These are phyloP conservation scores for Clathrospora elynae DNA, from an alignment of 2,329 filamentous ascomycete genomes.

Conservation along the genomic window DNA sequence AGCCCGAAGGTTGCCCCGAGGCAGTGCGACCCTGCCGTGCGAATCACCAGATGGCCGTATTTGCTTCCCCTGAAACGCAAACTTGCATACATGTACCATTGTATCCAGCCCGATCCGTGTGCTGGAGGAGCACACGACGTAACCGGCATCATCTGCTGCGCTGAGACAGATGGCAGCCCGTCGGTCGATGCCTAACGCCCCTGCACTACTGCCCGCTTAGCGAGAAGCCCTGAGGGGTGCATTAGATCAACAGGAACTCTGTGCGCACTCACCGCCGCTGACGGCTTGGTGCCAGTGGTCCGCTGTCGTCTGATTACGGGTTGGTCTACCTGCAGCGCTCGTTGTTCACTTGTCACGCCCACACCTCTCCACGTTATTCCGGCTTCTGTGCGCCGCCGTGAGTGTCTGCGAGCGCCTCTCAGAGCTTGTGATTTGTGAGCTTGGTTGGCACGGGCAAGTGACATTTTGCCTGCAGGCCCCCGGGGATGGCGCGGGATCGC, in stretches of 20 bases:
- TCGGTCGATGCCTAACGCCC: slow-evolving; percentile 36
- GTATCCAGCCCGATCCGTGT: slow-evolving; percentile 12
- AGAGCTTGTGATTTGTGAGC: slow-evolving; percentile 36
- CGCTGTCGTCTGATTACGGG: slow-evolving; percentile 27
- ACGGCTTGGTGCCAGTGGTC: slow-evolving; percentile 37
- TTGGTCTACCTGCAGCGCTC: slow-evolving; percentile 37
- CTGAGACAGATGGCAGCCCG: slow-evolving; percentile 37
- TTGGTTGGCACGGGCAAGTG: slow-evolving; percentile 33
- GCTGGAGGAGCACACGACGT: slow-evolving; percentile 17
- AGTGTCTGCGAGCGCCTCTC: slow-evolving; percentile 28
- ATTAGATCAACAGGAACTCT: slow-evolving; percentile 39
- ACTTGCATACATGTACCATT: slow-evolving; percentile 1
- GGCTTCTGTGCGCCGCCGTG: slow-evolving; percentile 32
- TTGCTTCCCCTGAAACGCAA: slow-evolving; percentile 20
- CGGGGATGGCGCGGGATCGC: slow-evolving; percentile 44
- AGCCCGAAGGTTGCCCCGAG: slow-evolving; percentile 29
- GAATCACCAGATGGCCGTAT: slow-evolving; percentile 3
- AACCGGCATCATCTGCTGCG: slow-evolving; percentile 21
- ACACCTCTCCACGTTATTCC: slow-evolving; percentile 32
- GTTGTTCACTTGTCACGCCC: slow-evolving; percentile 38
- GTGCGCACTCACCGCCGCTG: slow-evolving; percentile 41
- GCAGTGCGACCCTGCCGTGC: slow-evolving; percentile 14
- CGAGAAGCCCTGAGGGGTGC: slow-evolving; percentile 30
- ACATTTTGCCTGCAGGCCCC: slow-evolving; percentile 35
- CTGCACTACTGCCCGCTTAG: slow-evolving; percentile 29